Base-by-base conservation (phyloP, 2,329 filamentous ascomycete species). In the Plectosphaerella plurivora region DNA sequence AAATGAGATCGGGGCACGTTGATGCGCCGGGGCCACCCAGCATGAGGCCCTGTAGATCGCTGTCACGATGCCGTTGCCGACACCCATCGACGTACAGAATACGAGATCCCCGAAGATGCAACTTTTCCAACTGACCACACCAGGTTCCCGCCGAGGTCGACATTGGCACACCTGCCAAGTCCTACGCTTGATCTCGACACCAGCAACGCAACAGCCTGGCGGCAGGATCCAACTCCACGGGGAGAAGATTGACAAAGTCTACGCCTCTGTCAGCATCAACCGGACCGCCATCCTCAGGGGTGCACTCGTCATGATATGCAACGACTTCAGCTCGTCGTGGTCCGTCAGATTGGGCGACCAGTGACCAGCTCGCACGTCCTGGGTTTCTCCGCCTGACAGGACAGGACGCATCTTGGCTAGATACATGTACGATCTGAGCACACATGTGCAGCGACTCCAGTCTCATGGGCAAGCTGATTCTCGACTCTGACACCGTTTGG, bases 301-400 rank as follows among this genome's bases (percentile, higher is more conserved):
- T 25, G 52, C 66, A 0, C 58, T 63, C 44, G 53, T 69, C 45
- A 67, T 66, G 6, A 53, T 65, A 20, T 71, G 69, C 60, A 60
- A 50, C 55, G 67, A 71, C 36, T 70, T 71, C 53, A 70, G 66
- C 51, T 54, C 64, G 36, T 57, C 61, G 51, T 71, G 69, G 68
- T 65, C 64, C 2, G 36, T 69, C 14, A 56, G 62, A 0, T 61
- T 70, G 24, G 53, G 60, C 71, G 6, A 63, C 60, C 0, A 68
- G 69, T 11, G 63, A 66, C 15, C 59, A 66, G 59, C 57, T 71
- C 2, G 59, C 59, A 15, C 15, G 53, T 0, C 64, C 67, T 1
- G 68, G 68, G 1, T 70, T 69, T 51, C 66, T 68, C 3, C 53
- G 64, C 50, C 51, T 16, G 61, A n/a, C n/a, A n/a, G n/a, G n/a